Evolutionary conservation across 352 stramenopile species (phyloP), one percentile per base, ranked within the genome.

Genomic region (Phytopythium vexans): DNA sequence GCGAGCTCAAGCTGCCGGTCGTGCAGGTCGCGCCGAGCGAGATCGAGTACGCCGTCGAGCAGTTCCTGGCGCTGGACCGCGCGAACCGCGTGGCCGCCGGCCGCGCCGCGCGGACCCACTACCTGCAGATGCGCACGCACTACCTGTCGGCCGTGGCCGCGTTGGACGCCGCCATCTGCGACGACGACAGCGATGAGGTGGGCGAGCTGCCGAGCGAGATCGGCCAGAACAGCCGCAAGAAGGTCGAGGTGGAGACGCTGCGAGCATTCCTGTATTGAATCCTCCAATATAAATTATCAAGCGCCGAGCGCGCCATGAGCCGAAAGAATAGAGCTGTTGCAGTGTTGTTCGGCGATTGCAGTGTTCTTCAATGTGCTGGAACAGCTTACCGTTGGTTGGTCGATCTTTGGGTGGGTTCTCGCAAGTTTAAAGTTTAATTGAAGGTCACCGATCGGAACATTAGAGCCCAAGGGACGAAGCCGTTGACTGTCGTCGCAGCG

Each of bases 121-220:
- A 86, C 39, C 62, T 90, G 21, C 58, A 68, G 10, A 73, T 90
- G 62, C 70, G 73, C 8, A 86, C 80, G 3, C 77, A 90, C 49
- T 88, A 77, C 39, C 50, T 88, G 52, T 88, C 80, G 33, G 80
- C 80, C 8, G 45, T 86, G 16, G 77, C 77, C 12, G 80, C 80
- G 3, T 54, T 90, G n/a, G 74, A 90, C 66, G 67, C 64, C 7
- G 74, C 70, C 11, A 59, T 88, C 15, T 90, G 80, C 44, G 68
- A 77, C 36, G 60, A 62, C 41, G 71, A 90, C 64, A 72, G 57
- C 55, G 73, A 85, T 47, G 74, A 83, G 38, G 51, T 66, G 21
- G 51, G 60, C 10, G 76, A 77, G 49, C 69, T 65, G 31, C 66
- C 72, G 49, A 77, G 74, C 47, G 76, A 86, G 45, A 82, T 87